Evolutionary conservation across 192 early-diverging fungal species (phyloP).

Genomic region (Coemansia reversa): DNA sequence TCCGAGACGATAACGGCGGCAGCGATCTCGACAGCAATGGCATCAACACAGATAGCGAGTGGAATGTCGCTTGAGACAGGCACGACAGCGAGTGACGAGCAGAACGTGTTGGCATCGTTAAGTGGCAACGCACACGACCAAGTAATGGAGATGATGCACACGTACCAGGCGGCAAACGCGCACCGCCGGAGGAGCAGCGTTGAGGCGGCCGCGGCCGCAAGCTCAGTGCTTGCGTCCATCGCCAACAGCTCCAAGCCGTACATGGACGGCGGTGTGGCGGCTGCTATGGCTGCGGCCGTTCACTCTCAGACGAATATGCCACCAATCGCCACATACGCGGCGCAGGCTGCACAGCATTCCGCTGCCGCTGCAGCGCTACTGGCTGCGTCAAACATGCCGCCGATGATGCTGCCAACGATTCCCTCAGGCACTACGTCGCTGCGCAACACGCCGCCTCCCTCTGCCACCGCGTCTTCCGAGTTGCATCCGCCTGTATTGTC

Average conservation of each 20-base stretch:
- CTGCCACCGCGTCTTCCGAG: not conserved
- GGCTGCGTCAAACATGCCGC: constrained; percentile 44
- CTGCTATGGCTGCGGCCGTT: constrained; percentile 19
- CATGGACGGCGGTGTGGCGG: constrained; percentile 17
- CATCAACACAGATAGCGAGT: constrained; percentile 13
- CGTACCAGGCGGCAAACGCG: constrained; percentile 37
- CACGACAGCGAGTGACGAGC: not conserved
- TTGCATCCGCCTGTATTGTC: not conserved
- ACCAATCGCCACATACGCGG: constrained; percentile 17
- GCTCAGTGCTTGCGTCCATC: constrained; percentile 53
- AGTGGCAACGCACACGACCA: constrained; percentile 36
- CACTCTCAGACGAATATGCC: constrained; percentile 12
- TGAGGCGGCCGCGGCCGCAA: constrained; percentile 51
- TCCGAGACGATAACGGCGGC: constrained; percentile 27
- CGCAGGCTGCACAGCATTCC: constrained; percentile 30
- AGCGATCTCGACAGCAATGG: constrained; percentile 31
- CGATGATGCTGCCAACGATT: constrained; percentile 48
- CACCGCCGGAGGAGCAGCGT: constrained; percentile 51
- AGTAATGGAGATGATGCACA: constrained; percentile 49
- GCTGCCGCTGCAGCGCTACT: constrained; percentile 45
- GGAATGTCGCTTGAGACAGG: constrained; percentile 5
- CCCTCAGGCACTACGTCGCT: constrained; percentile 41
- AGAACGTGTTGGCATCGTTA: constrained; percentile 25
- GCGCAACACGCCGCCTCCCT: constrained; percentile 40
- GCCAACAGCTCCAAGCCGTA: constrained; percentile 46